Base-by-base conservation (phyloP, 176 grass and related monocot genomes). In the Bothriochloa decipiens region DNA sequence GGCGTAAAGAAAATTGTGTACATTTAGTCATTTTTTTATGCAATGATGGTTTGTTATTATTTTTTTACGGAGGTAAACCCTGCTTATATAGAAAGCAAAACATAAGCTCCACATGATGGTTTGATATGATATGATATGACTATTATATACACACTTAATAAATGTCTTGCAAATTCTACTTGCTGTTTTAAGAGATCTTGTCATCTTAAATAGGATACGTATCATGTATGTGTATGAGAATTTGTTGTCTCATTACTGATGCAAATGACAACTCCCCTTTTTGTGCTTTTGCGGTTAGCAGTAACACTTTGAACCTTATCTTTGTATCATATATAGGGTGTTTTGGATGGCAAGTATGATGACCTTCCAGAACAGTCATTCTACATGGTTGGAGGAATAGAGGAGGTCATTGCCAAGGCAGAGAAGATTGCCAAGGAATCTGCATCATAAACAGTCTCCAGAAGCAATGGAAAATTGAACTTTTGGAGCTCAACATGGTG, bases 361-460 rank as follows among this genome's bases (percentile, higher is more conserved):
- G 94, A 97, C 55, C 92, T 97, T 79, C 50, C 90, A 1, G 94
- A 97, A 84, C 94, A 97, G 65, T 94, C 94, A 79, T 94, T 94
- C 87, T 97, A 97, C 65, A 97, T 94, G 94, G 92, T 97, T 86
- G 92, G 92, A 94, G 94, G 94, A 75, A 94, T 94, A 11, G 92
- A 97, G 50, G 94, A 97, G 82, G 94, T 97, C 33, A 92, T 94
- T 81, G 92, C 94, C 60, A 97, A 97, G 83, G 92, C 90, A 4
- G 94, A 97, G 83, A 97, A 97, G 88, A 97, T 97, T 72, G 90
- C 92, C 77, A 97, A 94, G 90, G 94, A 97, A 78, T 87, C 86
- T 12, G 79, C 94, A 53, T 82, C 60, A 83, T 94, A 85, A 91
- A 82, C 53, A 77, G 58, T 40, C 22, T 23, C 50, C 50, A 72